phyloP scores from a whole-genome alignment of 2,329 filamentous ascomycete genomes.

The Orbilia quercus region DNA sequence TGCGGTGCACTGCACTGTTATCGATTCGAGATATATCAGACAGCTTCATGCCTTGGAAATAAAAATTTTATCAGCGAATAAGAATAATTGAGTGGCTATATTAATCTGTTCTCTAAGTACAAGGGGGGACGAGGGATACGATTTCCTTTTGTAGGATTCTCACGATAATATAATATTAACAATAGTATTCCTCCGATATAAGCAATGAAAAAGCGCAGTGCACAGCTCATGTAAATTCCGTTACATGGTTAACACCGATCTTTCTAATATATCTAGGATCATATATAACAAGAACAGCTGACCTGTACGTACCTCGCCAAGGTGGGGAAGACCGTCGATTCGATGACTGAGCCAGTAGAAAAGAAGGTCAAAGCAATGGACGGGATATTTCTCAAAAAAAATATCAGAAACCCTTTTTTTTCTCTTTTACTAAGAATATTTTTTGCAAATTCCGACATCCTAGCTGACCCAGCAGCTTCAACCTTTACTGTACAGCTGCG shows the following conservation, averaged over 20 bases:
- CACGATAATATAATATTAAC: not conserved
- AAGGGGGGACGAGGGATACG: not conserved
- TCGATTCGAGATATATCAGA: not conserved
- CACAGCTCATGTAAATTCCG: too few relatives aligned
- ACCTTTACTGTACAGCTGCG: too few relatives aligned
- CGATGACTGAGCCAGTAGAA: not conserved
- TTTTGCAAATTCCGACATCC: conserved; percentile 43
- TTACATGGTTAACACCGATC: not conserved
- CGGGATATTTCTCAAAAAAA: conserved; percentile 18
- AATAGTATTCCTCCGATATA: not conserved
- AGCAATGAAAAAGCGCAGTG: not conserved
- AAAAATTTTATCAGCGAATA: not conserved
- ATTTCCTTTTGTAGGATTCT: not conserved
- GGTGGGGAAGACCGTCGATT: too few relatives aligned
- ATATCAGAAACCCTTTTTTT: conserved; percentile 49
- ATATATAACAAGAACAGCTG: conserved; percentile 38
- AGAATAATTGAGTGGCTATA: not conserved
- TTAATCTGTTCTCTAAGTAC: not conserved
- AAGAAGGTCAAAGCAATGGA: conserved; percentile 16
- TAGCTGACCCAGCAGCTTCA: conserved; percentile 30
- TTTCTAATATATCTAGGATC: conserved; percentile 24
- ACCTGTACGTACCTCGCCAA: conserved; percentile 19
- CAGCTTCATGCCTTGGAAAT: not conserved
- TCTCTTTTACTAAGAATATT: conserved; percentile 37
- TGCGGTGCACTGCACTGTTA: conserved; percentile 12